phyloP scores from a whole-genome alignment of 140 eudicot species.

The Erigeron philadelphicus region DNA sequence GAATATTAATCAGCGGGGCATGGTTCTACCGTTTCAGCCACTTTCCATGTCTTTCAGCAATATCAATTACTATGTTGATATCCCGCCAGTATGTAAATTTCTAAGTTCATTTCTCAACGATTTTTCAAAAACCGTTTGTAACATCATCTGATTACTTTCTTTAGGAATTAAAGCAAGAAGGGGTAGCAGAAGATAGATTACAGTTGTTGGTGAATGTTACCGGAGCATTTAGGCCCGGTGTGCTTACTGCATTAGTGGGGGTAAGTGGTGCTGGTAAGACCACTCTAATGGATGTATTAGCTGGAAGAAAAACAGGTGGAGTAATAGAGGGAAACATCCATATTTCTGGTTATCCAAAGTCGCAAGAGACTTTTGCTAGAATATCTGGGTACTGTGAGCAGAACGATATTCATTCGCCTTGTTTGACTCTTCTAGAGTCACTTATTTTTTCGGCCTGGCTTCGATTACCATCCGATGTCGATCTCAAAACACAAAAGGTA shows the following conservation, averaged over 20 bases:
- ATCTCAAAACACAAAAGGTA: conserved; percentile 83
- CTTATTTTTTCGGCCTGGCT: conserved; percentile 96
- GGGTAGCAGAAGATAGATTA: conserved; percentile 60
- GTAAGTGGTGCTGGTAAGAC: conserved; percentile 99
- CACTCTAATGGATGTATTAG: conserved; percentile 93
- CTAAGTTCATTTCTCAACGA: conserved; percentile 11
- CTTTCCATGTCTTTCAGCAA: conserved; percentile 93
- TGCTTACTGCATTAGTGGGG: conserved; percentile 94
- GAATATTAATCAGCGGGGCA: conserved; percentile 69
- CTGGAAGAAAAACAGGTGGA: conserved; percentile 98
- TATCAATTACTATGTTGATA: conserved; percentile 81
- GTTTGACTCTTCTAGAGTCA: conserved; percentile 88
- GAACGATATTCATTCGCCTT: conserved; percentile 92
- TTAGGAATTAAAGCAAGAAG: conserved; percentile 91
- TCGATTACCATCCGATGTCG: conserved; percentile 80
- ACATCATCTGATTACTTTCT: conserved; percentile 8
- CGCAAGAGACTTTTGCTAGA: conserved; percentile 94
- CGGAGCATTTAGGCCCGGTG: conserved; percentile 99
- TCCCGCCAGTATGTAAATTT: conserved; percentile 65
- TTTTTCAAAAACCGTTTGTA: conserved; percentile 12
- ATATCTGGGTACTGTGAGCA: conserved; percentile 98
- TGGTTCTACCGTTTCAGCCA: conserved; percentile 97
- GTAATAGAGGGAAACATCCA: conserved; percentile 71
- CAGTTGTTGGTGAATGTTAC: conserved; percentile 78
- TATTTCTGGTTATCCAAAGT: conserved; percentile 86